A percentile compares a stretch with the other conserved stretches of the same genome.
These are phyloP conservation scores for Penicillium atrosanguineum DNA, from an alignment of 495 filamentous ascomycete species.

Conservation along the genomic window DNA sequence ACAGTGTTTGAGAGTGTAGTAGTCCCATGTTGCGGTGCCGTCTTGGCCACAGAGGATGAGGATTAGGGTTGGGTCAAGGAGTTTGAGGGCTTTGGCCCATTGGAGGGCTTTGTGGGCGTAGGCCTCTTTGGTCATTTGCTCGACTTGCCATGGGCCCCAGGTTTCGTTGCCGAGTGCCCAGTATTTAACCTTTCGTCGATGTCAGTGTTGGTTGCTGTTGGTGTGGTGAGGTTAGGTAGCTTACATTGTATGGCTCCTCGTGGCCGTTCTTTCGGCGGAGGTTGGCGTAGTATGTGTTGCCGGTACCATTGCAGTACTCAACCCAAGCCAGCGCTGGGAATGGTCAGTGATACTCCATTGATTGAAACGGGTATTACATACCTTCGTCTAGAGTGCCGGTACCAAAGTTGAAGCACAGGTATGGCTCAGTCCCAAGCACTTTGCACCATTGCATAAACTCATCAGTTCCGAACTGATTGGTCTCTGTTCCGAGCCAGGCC, in stretches of 20 bases:
- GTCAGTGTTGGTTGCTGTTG: slow-evolving; percentile 5
- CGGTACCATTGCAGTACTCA: slow-evolving; percentile 74
- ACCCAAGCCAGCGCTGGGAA: slow-evolving; percentile 65
- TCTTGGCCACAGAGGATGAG: slow-evolving; percentile 72
- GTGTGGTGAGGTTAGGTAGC: neutral
- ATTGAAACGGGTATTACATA: slow-evolving; percentile 17
- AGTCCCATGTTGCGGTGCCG: slow-evolving; percentile 67
- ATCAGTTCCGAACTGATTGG: slow-evolving; percentile 76
- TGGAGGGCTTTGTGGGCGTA: slow-evolving; percentile 75
- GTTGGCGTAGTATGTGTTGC: slow-evolving; percentile 76
- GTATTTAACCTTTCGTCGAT: slow-evolving; percentile 50
- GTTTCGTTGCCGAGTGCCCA: slow-evolving; percentile 71
- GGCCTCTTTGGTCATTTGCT: slow-evolving; percentile 69
- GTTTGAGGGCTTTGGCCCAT: slow-evolving; percentile 78
- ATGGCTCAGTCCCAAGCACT: slow-evolving; percentile 66
- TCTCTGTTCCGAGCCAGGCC: slow-evolving; percentile 72
- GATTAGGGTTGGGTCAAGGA: slow-evolving; percentile 63
- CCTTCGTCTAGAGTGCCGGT: slow-evolving; percentile 71
- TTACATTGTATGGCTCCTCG: slow-evolving; percentile 69
- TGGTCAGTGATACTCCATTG: neutral
- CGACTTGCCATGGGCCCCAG: slow-evolving; percentile 80
- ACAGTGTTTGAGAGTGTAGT: slow-evolving; percentile 66
- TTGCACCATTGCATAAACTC: slow-evolving; percentile 81
- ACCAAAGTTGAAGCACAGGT: slow-evolving; percentile 73
- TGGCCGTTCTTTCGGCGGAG: slow-evolving; percentile 68